Base-by-base conservation (phyloP, 108 stramenopile genomes). In the Epithemia pelagica region DNA sequence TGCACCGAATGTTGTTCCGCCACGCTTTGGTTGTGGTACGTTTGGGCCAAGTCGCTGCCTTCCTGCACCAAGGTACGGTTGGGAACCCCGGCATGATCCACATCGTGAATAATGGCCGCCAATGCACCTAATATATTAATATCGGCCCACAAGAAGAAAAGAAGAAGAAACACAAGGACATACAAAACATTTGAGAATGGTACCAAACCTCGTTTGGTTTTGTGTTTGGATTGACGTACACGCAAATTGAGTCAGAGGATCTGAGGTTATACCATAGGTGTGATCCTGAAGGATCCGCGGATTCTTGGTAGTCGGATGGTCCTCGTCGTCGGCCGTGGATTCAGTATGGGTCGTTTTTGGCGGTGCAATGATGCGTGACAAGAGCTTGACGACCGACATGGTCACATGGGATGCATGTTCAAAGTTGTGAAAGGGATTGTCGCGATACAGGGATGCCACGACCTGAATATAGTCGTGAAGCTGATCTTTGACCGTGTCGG, bases 401-500 rank as follows among this genome's bases (percentile, higher is more conserved):
- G 74, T 71, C 26, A 83, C 82, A 62, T 83, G 82, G 24, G 69
- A 32, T 24, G 73, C 72, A 53, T 83, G 82, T 54, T 77, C 82
- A 58, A 80, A 80, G 7, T 77, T 77, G 54, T 83, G 82, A 64
- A 83, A 83, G 24, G 67, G 70, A 31, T 79, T 79, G 18, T 56
- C 20, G 7, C 71, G 69, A 58, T 83, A 76, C 64, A 76, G 53
- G 32, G 28, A 30, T 26, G 72, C 72, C 52, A 73, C 67, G 22
- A 31, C 29, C 20, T 28, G 15, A 20, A 73, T 59, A 31, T 53
- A 73, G 3, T 22, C 18, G 24, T 22, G 37, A 8, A 73, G 59
- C 46, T 73, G 72, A 67, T 63, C 62, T 2, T 63, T 46, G 18
- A 63, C 53, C 28, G 19, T 3, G 5, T 62, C 52, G 24, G 30